A percentile compares a stretch with the other conserved stretches of the same genome.
phyloP scores from a whole-genome alignment of 2,329 filamentous ascomycete genomes.

The Microdochium paspali region DNA sequence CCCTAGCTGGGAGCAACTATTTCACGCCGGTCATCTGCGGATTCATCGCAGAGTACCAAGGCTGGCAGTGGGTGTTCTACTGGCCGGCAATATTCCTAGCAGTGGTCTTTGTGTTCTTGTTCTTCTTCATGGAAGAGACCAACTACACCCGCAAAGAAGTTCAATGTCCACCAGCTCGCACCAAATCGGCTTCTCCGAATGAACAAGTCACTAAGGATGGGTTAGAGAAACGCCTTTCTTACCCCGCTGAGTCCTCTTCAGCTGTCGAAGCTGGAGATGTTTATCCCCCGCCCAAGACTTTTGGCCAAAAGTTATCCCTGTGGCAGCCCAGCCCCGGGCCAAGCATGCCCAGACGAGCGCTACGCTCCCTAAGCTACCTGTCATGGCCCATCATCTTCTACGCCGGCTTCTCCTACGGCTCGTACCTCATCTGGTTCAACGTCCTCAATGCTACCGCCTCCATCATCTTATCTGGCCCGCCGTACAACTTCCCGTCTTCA shows the following conservation, averaged over 20 bases:
- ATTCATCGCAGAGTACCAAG: constrained; percentile 31
- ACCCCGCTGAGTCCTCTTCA: background rate
- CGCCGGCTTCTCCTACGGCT: constrained; percentile 30
- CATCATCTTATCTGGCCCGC: constrained; percentile 24
- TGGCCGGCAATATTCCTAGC: constrained; percentile 28
- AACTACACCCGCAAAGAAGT: constrained; percentile 27
- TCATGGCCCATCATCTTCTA: constrained; percentile 32
- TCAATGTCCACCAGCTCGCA: background rate
- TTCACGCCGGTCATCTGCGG: constrained; percentile 33
- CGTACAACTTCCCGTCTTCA: constrained; percentile 27
- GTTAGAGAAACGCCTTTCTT: background rate
- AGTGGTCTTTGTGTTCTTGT: constrained; percentile 26
- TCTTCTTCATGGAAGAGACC: constrained; percentile 52
- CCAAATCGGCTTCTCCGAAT: background rate
- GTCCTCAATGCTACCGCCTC: constrained; percentile 32
- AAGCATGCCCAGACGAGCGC: constrained; percentile 25
- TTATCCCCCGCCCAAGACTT: constrained; percentile 21
- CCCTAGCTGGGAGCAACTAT: constrained; percentile 29
- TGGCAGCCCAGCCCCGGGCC: constrained; percentile 29
- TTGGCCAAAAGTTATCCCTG: constrained; percentile 29
- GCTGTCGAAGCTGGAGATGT: background rate
- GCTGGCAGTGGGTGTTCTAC: constrained; percentile 33
- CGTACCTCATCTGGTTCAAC: constrained; percentile 31
- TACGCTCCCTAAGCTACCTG: constrained; percentile 25
- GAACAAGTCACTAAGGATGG: background rate